phyloP scores from a whole-genome alignment of 1,284 basidiomycete genomes.

The Megacollybia platyphylla region DNA sequence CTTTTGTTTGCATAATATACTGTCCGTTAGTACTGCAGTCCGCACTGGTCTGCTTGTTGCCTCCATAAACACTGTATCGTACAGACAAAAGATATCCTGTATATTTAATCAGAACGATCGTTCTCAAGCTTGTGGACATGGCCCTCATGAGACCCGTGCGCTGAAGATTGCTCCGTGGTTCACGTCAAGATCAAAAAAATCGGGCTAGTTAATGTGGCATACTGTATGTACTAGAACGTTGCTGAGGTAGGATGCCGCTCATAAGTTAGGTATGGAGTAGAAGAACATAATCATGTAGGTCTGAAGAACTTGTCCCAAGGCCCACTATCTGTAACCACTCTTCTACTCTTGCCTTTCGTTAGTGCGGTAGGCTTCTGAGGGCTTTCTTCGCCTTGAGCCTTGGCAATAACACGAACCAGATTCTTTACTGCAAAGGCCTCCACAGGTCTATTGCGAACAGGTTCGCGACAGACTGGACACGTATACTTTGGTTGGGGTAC shows the following conservation, averaged over 20 bases:
- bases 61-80: conserved; percentile 1
- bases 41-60: conserved; percentile 38
- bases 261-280: too few species aligned
- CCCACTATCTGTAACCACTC: conserved; percentile 8
- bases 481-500: conserved; percentile 34
- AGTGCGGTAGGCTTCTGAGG: conserved; percentile 17
- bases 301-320: conserved; percentile 47
- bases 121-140: too few species aligned
- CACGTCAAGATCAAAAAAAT: too few species aligned
- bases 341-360: conserved; percentile 9
- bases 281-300: conserved; percentile 5
- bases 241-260: too few species aligned
- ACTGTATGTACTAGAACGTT: too few species aligned
- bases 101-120: too few species aligned
- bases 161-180: too few species aligned
- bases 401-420: conserved; percentile 33
- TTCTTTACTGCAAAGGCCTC: conserved; percentile 51
- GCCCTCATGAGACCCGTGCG: too few species aligned
- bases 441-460: conserved; percentile 32
- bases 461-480: conserved; percentile 51
- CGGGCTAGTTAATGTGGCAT: too few species aligned
- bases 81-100: too few species aligned
- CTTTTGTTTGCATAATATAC: conserved; percentile 62
- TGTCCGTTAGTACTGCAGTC: conserved; percentile 59
- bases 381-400: conserved; percentile 30